A percentile compares a stretch with the other conserved stretches of the same genome.
These are phyloP conservation scores for Eudorina sp. DNA, from an alignment of 139 green algal genomes.

Conservation along the genomic window DNA sequence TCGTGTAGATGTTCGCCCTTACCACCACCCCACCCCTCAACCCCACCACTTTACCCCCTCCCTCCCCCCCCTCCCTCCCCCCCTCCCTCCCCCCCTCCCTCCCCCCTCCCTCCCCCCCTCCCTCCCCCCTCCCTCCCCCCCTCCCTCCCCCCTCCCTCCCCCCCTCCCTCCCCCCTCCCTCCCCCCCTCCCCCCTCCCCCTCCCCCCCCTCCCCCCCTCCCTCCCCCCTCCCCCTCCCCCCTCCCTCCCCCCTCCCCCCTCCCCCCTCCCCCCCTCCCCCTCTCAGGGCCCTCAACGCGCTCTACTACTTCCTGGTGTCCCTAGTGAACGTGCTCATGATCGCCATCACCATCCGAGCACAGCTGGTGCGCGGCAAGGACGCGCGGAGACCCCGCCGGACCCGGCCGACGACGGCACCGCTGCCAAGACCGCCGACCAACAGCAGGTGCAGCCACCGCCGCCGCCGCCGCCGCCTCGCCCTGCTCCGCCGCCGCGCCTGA, in stretches of 20 bases:
- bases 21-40: too few species aligned
- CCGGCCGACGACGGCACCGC: background rate
- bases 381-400: background rate
- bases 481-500: too few species aligned
- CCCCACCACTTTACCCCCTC: background rate
- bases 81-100: background rate
- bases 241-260: background rate
- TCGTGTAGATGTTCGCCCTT: too few species aligned
- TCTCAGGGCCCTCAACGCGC: slow-evolving; percentile 10
- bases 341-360: slow-evolving; percentile 35
- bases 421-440: too few species aligned
- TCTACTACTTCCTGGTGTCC: slow-evolving; percentile 44
- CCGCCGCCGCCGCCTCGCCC: too few species aligned
- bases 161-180: too few species aligned
- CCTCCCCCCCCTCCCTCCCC: background rate
- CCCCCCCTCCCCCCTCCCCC: background rate
- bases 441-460: background rate
- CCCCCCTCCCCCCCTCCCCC: background rate
- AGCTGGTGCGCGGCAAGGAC: background rate
- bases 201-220: background rate
- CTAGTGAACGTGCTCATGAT: slow-evolving; percentile 47
- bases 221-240: background rate
- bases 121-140: too few species aligned
- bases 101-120: background rate
- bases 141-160: background rate